Evolutionary conservation across 768 basidiomycete species (phyloP).

Genomic region (Hypsizygus marmoreus): DNA sequence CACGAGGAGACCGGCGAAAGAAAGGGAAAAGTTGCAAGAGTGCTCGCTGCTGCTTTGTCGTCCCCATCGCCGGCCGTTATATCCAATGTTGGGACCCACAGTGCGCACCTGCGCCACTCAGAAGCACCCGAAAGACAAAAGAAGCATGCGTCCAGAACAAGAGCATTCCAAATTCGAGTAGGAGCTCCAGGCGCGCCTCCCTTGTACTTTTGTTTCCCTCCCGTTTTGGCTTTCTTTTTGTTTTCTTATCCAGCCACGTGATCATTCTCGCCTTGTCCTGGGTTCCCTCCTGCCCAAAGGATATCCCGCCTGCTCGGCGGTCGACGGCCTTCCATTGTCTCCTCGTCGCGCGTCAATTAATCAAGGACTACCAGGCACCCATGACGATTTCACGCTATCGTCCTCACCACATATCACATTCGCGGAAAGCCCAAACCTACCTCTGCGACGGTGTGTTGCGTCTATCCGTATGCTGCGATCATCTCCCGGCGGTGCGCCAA

Average conservation of each 20-base stretch:
- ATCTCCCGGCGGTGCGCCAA: no score
- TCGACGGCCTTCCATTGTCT: no score
- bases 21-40: constrained; percentile 18
- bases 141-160: constrained; percentile 19
- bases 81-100: constrained; percentile 34
- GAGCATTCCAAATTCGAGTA: not conserved
- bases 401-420: no score
- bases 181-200: not conserved
- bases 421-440: no score
- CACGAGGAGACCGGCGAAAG: constrained; percentile 10
- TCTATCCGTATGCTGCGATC: no score
- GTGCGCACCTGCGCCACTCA: constrained; percentile 13
- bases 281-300: not conserved
- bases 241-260: constrained; percentile 15
- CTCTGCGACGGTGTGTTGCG: no score
- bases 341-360: no score
- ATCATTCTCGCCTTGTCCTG: not conserved
- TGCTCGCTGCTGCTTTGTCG: constrained; percentile 19
- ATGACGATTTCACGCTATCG: no score
- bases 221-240: constrained; percentile 16
- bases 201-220: constrained; percentile 19
- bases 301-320: not conserved
- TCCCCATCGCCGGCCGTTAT: constrained; percentile 15
- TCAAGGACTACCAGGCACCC: no score
- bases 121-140: constrained; percentile 23